These are phyloP conservation scores for Bonia amplexicaulis DNA, from an alignment of 176 grass and related monocot species.

Conservation along the genomic window DNA sequence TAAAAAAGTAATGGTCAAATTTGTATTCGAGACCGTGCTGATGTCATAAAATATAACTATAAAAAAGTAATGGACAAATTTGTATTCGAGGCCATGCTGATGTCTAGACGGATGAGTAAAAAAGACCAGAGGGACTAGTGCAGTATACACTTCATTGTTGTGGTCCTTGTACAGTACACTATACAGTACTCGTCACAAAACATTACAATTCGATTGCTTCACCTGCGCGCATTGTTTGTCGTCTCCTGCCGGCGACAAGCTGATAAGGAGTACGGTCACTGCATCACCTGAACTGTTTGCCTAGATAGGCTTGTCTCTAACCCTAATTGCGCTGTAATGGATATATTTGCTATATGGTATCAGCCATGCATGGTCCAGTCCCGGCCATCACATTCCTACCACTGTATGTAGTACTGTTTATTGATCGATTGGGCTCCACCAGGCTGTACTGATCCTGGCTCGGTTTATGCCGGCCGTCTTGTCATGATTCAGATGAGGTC, in stretches of 20 bases:
- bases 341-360: not conserved
- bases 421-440: not conserved
- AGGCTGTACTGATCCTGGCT: not conserved
- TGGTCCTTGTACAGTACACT: not conserved
- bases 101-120: no score
- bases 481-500: slow-evolving; percentile 53
- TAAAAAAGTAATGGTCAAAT: not conserved
- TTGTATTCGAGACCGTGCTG: no score
- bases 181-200: not conserved
- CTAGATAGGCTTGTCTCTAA: not conserved
- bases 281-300: not conserved
- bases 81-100: no score
- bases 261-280: not conserved
- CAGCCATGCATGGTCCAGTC: not conserved
- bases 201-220: not conserved
- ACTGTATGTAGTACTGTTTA: not conserved
- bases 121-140: no score
- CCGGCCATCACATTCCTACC: not conserved
- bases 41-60: not conserved
- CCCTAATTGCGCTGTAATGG: not conserved
- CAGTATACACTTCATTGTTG: not conserved
- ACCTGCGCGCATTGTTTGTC: not conserved
- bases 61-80: not conserved
- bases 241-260: not conserved
- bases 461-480: not conserved